Base-by-base conservation (phyloP, 1,284 basidiomycete species). In the Ceratobasidium sp. region DNA sequence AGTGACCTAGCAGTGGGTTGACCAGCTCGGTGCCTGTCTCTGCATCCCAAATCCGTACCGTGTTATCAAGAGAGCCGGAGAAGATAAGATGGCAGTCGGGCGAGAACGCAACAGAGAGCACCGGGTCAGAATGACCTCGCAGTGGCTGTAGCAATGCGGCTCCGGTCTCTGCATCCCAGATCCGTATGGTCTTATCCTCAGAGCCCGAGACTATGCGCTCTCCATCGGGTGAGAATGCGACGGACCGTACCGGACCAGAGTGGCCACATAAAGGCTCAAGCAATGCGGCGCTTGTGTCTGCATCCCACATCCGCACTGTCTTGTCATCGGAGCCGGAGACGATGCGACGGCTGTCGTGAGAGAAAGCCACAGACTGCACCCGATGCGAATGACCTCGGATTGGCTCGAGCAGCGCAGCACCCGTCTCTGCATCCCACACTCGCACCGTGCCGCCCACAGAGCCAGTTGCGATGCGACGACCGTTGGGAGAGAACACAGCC, bases 1-100 rank as follows among this genome's bases (percentile, higher is more conserved):
- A 40, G 37, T 77, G 76, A n/a, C 76, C 73, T 17, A 76, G 34
- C n/a, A 76, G 13, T 9, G 69, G 51, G 11, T 56, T 51, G 25
- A 46, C n/a, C 29, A 19, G n/a, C 40, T 22, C 57, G 56, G 25
- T 29, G 25, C 25, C 25, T 29, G 25, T 29, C 25, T 29, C 25
- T 29, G 25, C 25, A 29, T 29, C 34, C 76, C 76, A 76, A 2
- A 76, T 25, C n/a, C 76, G 67, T 8, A 76, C 32, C 15, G 52
- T 68, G 25, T 40, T 75, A 37, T 76, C 66, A 6, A 5, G 0
- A 9, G 66, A 68, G 8, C 71, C 57, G 6, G 75, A 68, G 46
- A 57, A 68, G 34, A 76, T 32, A 9, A 29, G 22, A 9, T 34
- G 32, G 52, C 40, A 25, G 75, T 73, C 67, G 8, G 75, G 75